Conservation (phyloP, 352 stramenopile genomes). For the Globisporangium orthogonon region DNA sequence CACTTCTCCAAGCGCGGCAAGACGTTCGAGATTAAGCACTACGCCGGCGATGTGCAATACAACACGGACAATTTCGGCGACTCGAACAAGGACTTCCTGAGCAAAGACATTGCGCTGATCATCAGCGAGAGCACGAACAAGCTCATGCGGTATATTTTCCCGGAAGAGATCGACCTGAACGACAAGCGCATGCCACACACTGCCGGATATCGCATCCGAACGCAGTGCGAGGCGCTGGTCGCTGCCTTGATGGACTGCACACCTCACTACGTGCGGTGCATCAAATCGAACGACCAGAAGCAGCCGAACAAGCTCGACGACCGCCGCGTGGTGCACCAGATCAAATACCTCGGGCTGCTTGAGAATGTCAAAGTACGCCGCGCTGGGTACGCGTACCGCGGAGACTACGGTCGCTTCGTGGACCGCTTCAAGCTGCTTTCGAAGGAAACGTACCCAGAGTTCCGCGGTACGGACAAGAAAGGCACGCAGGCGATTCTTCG, state of each 20-base stretch:
- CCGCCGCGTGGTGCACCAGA: slow-evolving; percentile 80
- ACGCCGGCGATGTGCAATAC: slow-evolving; percentile 85
- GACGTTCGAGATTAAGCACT: slow-evolving; percentile 83
- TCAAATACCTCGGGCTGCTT: slow-evolving; percentile 83
- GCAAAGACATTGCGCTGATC: slow-evolving; percentile 77
- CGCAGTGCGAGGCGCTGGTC: slow-evolving; percentile 86
- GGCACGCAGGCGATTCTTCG: slow-evolving; percentile 78
- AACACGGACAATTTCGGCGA: slow-evolving; percentile 78
- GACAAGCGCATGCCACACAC: slow-evolving; percentile 79
- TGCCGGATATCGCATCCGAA: slow-evolving; percentile 78
- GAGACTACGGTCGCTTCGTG: slow-evolving; percentile 83
- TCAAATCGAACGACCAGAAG: slow-evolving; percentile 91
- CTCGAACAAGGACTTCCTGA: slow-evolving; percentile 76
- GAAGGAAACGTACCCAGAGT: slow-evolving; percentile 81
- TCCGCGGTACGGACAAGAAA: slow-evolving; percentile 77
- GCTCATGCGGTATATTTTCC: slow-evolving; percentile 82
- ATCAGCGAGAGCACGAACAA: slow-evolving; percentile 83
- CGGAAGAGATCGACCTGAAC: slow-evolving; percentile 73
- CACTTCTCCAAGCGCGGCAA: slow-evolving; percentile 85
- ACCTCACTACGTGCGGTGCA: slow-evolving; percentile 89
- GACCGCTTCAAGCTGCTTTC: slow-evolving; percentile 80
- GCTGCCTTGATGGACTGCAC: slow-evolving; percentile 86
- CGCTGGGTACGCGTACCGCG: slow-evolving; percentile 78
- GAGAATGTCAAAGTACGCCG: slow-evolving; percentile 88
- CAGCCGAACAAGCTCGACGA: slow-evolving; percentile 81